Evolutionary conservation across 331 rosid species (phyloP).

Genomic region (Quercus lobata): DNA sequence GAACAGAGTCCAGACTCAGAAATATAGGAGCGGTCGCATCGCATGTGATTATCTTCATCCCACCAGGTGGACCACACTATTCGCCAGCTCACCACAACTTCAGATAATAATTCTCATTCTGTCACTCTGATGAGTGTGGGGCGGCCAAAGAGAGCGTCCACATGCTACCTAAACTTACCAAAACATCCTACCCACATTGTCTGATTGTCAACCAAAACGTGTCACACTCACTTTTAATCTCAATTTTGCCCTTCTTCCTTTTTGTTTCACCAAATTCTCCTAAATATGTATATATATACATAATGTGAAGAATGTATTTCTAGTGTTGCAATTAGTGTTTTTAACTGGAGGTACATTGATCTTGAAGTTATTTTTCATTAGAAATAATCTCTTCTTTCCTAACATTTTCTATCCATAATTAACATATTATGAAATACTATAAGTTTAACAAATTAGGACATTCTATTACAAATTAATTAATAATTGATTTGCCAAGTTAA

Average conservation of each 20-base stretch:
- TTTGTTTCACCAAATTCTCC: no score
- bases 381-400: no score
- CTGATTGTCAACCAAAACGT: background rate
- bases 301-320: no score
- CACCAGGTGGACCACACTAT: background rate
- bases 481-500: no score
- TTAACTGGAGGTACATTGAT: no score
- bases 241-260: background rate
- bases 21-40: background rate
- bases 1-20: background rate
- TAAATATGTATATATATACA: no score
- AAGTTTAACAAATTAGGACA: no score
- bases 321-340: no score
- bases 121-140: background rate
- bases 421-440: no score
- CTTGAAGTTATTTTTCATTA: no score
- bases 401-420: no score
- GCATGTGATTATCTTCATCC: background rate
- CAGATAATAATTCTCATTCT: background rate
- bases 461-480: no score
- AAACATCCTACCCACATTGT: background rate
- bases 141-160: background rate
- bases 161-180: background rate
- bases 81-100: constrained; percentile 20
- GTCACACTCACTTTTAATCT: background rate